Evolutionary conservation across 495 filamentous ascomycete species (phyloP), one percentile per base, ranked within the genome.

Genomic region (Stereocaulon alpinum): DNA sequence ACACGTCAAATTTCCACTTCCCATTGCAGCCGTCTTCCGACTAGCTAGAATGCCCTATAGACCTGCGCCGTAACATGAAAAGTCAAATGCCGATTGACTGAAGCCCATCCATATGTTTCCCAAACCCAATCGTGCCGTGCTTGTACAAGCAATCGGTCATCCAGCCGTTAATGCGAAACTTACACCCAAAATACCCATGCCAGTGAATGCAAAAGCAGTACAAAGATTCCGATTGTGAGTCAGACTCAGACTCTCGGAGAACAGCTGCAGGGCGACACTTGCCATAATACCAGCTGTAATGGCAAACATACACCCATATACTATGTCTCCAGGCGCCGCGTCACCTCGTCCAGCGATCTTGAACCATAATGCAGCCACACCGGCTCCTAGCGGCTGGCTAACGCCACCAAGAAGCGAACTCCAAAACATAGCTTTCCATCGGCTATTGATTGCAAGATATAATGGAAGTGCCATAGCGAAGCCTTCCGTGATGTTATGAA

Each of bases 401-500:
- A 92, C 72, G 5, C 93, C 94, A 15, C 93, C 93, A 0, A 98
- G 74, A 0, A 96, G 67, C 20, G 83, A 83, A 14, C 87, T 84
- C 86, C 89, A 94, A 55, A 88, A 73, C 71, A 97, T 90, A 18
- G 93, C 91, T 67, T 84, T 84, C 60, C 75, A 71, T 40, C 89
- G 83, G 49, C 81, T 89, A 47, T 82, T 75, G 12, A 96, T 77
- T 2, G 93, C 93, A 50, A 98, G 83, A 69, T 91, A 97, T 0
- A 98, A 75, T 0, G 93, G 93, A 3, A 98, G 74, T 0, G 90
- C 88, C 81, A 98, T 86, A 61, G 89, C 87, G 68, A 97, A 98
- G 18, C 93, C 93, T 72, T 98, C 93, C 49, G 89, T 86, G 61
- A 98, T 95, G 72, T 97, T 98, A 76, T 98, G 93, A 61, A 97